Evolutionary conservation across 306 rosid genomes (phyloP).

Genomic region (apple (Malus domestica)): ASM211411v1 NC_041802.1:3886001-3886500

Average conservation of each 20-base stretch:
- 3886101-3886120: constrained; percentile 1
- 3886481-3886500: not conserved
- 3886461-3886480: not conserved
- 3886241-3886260: not conserved
- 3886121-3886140: not conserved
- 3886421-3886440: not conserved
- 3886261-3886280: not conserved
- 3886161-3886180: constrained; percentile 14
- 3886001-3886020: not conserved
- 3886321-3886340: not conserved
- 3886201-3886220: constrained; percentile 9
- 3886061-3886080: not conserved
- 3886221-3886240: constrained; percentile 11
- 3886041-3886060: not conserved
- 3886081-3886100: not conserved
- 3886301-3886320: not conserved
- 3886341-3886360: not conserved
- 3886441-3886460: not conserved
- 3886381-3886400: not conserved
- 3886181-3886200: constrained; percentile 10
- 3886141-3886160: not conserved
- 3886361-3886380: not conserved
- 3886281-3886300: too few relatives aligned
- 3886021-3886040: not conserved
- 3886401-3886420: not conserved